Conservation (phyloP, 257 asterid species). For the Prunella vulgaris region DNA sequence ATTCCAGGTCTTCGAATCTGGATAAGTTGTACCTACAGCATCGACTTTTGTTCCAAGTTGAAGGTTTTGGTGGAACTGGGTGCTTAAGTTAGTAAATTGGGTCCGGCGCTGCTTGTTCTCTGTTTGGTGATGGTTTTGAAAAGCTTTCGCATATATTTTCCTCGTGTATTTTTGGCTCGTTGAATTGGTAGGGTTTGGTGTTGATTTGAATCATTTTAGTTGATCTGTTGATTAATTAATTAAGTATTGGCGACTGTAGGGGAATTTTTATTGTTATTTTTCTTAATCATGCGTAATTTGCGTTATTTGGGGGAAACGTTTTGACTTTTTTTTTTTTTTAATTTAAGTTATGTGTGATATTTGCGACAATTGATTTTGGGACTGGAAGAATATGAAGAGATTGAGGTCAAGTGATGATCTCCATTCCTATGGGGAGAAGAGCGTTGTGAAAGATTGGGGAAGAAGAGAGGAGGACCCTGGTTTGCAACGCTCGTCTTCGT, state of each 20-base stretch:
- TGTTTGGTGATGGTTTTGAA: constrained; percentile 19
- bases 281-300: neutral
- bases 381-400: constrained; percentile 56
- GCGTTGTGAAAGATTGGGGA: constrained; percentile 70
- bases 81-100: constrained; percentile 20
- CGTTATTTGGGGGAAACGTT: neutral
- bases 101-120: constrained; percentile 12
- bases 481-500: constrained; percentile 64
- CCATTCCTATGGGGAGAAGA: constrained; percentile 71
- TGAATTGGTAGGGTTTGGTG: constrained; percentile 11
- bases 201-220: constrained; percentile 25
- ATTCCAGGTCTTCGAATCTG: constrained; percentile 27
- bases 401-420: constrained; percentile 88
- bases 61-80: constrained; percentile 19
- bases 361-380: constrained; percentile 8
- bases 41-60: constrained; percentile 13
- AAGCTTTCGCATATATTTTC: constrained; percentile 11
- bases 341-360: constrained; percentile 22
- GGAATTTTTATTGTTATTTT: neutral
- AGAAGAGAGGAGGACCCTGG: constrained; percentile 66
- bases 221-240: constrained; percentile 22
- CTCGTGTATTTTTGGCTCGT: constrained; percentile 20
- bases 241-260: neutral
- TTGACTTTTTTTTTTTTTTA: neutral
- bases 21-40: constrained; percentile 12